A percentile compares a stretch with the other conserved stretches of the same genome.
Evolutionary conservation across 2,329 filamentous ascomycete species (phyloP).

Genomic region (Calonectria henricotiae): DNA sequence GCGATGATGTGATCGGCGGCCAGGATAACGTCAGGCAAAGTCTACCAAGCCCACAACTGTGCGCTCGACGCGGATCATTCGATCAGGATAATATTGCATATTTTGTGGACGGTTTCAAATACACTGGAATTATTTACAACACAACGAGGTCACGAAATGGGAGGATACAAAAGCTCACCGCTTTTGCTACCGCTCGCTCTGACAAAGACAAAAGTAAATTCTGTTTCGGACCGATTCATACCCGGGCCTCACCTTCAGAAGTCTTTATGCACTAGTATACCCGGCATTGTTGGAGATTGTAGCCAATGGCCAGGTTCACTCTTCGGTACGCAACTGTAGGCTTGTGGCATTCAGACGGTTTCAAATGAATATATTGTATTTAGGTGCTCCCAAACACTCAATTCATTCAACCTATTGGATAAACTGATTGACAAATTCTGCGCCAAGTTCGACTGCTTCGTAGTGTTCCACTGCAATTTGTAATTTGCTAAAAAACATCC

Average conservation of each 20-base stretch:
- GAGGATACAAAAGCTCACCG: too few relatives aligned
- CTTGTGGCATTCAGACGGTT: too few relatives aligned
- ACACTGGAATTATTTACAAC: too few relatives aligned
- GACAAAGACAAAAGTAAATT: too few relatives aligned
- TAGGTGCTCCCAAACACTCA: background rate
- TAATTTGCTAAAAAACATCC: conserved; percentile 58
- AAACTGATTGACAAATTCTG: conserved; percentile 53
- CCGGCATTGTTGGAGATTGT: too few relatives aligned
- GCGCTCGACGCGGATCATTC: background rate
- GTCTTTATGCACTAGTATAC: too few relatives aligned
- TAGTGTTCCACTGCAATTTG: conserved; percentile 54
- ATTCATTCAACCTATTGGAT: background rate
- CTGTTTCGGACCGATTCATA: too few relatives aligned
- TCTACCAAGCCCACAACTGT: background rate
- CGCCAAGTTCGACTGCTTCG: conserved; percentile 54
- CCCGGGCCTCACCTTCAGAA: too few relatives aligned
- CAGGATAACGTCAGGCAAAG: background rate
- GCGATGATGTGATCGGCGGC: conserved; percentile 7
- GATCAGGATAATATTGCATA: background rate
- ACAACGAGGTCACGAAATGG: too few relatives aligned
- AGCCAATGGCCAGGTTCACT: too few relatives aligned
- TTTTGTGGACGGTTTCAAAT: background rate
- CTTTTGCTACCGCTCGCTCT: too few relatives aligned
- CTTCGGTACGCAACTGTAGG: too few relatives aligned
- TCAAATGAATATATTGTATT: background rate